Evolutionary conservation across 305 asterid species (phyloP).

Genomic region (Andrographis paniculata): DNA sequence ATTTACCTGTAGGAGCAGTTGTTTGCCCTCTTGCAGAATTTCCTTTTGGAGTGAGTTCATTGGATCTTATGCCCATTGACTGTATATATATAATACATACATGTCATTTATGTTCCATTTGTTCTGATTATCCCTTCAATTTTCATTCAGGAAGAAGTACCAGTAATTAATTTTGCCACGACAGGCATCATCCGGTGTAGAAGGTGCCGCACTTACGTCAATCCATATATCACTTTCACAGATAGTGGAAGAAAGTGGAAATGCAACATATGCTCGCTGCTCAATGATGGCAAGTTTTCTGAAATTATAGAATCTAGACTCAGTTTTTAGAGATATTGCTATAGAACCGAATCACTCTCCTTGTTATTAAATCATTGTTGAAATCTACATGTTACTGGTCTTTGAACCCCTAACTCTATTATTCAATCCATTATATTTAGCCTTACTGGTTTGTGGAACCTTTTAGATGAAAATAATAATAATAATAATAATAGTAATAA

Average conservation of each 20-base stretch:
- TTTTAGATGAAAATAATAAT: not conserved
- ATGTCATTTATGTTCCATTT: not conserved
- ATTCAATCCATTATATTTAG: not conserved
- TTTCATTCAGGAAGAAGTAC: conserved; percentile 88
- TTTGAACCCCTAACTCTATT: not conserved
- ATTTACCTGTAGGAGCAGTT: conserved; percentile 89
- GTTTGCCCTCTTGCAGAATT: conserved; percentile 97
- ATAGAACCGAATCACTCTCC: too few relatives aligned
- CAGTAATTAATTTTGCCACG: conserved; percentile 79
- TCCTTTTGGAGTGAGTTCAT: conserved; percentile 73
- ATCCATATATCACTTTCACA: conserved; percentile 78
- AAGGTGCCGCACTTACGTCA: conserved; percentile 95
- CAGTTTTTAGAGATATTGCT: too few relatives aligned
- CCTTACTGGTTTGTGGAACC: not conserved
- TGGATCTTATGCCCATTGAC: not conserved
- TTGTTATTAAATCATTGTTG: not conserved
- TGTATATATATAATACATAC: not conserved
- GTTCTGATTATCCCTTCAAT: conserved; percentile 18
- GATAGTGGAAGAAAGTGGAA: conserved; percentile 97
- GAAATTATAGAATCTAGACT: conserved; percentile 8
- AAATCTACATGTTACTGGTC: not conserved
- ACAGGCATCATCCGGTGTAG: conserved; percentile 92
- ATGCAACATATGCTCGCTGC: conserved; percentile 88
- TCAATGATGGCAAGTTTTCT: conserved; percentile 67
- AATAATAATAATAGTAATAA: too few relatives aligned